Evolutionary conservation across 768 basidiomycete genomes (phyloP).

Genomic region (Amanita jacksonii): DNA sequence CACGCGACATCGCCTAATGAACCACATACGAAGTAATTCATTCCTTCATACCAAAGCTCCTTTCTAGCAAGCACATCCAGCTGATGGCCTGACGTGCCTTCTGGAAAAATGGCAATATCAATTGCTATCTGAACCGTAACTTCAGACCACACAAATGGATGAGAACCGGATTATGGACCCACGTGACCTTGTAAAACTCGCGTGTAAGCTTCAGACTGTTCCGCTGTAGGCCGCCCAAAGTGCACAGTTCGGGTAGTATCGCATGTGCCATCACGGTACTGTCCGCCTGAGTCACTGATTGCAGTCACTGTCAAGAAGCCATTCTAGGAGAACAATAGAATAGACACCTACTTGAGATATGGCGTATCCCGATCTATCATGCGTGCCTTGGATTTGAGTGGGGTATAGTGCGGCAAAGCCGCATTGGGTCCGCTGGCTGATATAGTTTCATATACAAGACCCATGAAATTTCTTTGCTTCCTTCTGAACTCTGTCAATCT

Average conservation of each 20-base stretch:
- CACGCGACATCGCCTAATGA: neutral
- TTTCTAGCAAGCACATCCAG: slow-evolving; percentile 86
- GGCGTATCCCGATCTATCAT: slow-evolving; percentile 73
- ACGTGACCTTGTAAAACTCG: slow-evolving; percentile 95
- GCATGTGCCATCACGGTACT: slow-evolving; percentile 85
- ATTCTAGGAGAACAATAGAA: slow-evolving; percentile 9
- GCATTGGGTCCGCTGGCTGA: slow-evolving; percentile 87
- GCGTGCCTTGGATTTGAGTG: slow-evolving; percentile 54
- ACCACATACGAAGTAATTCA: slow-evolving; percentile 57
- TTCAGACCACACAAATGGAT: no score
- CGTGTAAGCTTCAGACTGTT: slow-evolving; percentile 87
- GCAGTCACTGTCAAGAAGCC: slow-evolving; percentile 7
- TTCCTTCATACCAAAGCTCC: slow-evolving; percentile 78
- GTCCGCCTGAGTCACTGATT: slow-evolving; percentile 82
- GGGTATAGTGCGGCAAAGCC: slow-evolving; percentile 89
- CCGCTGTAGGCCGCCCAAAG: slow-evolving; percentile 80
- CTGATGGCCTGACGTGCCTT: slow-evolving; percentile 75
- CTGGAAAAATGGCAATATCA: slow-evolving; percentile 83
- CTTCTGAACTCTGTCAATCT: slow-evolving; percentile 70
- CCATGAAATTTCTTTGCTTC: slow-evolving; percentile 66
- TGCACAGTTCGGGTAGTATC: slow-evolving; percentile 78
- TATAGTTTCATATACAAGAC: slow-evolving; percentile 87
- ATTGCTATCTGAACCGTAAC: slow-evolving; percentile 82
- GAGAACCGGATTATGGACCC: slow-evolving; percentile 26
- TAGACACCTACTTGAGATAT: slow-evolving; percentile 70